These are phyloP conservation scores for Exobasidium rhododendri DNA, from an alignment of 1,284 basidiomycete species.

Conservation along the genomic window DNA sequence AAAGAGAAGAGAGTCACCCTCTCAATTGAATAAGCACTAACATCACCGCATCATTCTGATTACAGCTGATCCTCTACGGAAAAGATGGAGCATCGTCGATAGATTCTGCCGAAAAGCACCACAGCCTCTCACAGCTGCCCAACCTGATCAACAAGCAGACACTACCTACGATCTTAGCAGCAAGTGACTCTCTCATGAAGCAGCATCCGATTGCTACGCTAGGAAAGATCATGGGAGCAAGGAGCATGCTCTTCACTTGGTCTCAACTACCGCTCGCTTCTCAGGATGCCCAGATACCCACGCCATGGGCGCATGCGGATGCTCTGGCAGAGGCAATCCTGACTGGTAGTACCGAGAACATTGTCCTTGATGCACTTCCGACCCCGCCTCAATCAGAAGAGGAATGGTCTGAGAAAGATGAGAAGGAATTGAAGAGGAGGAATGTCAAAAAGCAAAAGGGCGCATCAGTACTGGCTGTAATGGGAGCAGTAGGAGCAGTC, in stretches of 20 bases:
- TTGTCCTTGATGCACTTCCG: constrained; percentile 4
- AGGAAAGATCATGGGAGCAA: constrained; percentile 11
- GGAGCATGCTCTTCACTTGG: constrained; percentile 13
- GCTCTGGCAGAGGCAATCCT: constrained; percentile 1
- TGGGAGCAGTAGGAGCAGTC: constrained; percentile 4
- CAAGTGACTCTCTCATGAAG: not conserved
- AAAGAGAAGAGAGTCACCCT: too few species aligned
- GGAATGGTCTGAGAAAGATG: not conserved
- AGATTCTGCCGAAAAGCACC: constrained; percentile 39
- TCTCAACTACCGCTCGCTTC: not conserved
- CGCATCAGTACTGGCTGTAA: not conserved
- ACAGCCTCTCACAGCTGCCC: constrained; percentile 25
- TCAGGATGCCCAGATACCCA: not conserved
- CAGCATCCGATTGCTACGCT: not conserved
- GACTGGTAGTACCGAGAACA: not conserved
- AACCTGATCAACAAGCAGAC: not conserved
- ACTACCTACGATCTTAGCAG: not conserved
- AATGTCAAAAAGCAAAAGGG: not conserved
- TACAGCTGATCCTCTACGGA: constrained; percentile 61
- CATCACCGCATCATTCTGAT: too few species aligned
- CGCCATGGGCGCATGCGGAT: constrained; percentile 2
- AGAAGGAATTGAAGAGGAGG: not conserved
- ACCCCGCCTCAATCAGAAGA: constrained; percentile 4
- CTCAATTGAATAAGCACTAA: too few species aligned
- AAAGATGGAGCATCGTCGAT: constrained; percentile 21